A percentile compares a stretch with the other conserved stretches of the same genome.
phyloP scores from a whole-genome alignment of 2,329 filamentous ascomycete species.

The Blastomyces gilchristii region DNA sequence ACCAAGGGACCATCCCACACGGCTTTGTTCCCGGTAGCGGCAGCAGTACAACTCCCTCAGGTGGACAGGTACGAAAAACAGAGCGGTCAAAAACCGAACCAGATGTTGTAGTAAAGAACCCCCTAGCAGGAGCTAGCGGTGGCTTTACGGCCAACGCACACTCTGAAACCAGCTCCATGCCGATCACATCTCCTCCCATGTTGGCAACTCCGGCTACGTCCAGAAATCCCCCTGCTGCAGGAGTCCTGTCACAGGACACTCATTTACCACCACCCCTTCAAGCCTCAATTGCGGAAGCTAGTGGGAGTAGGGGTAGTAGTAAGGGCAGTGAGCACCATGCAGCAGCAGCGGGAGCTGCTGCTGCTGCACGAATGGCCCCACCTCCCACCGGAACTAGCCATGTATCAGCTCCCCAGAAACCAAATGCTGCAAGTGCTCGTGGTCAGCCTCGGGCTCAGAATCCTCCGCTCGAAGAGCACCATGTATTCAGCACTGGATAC shows the following conservation, averaged over 20 bases:
- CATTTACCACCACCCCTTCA: neutral
- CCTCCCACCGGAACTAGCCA: neutral
- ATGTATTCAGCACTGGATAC: conserved; percentile 49
- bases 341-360: neutral
- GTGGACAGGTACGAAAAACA: neutral
- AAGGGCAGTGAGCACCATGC: neutral
- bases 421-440: neutral
- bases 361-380: neutral
- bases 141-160: neutral
- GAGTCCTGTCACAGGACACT: neutral
- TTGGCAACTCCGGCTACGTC: neutral
- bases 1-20: neutral
- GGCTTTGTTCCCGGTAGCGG: neutral
- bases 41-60: conserved; percentile 4
- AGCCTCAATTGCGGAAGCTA: neutral
- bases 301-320: neutral
- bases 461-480: conserved; percentile 45
- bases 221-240: neutral
- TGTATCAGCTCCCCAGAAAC: neutral
- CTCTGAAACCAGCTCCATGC: neutral
- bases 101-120: neutral
- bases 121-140: neutral
- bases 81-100: neutral
- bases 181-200: neutral
- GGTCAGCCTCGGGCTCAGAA: conserved; percentile 13